phyloP scores from a whole-genome alignment of 2,329 filamentous ascomycete genomes.

The Mollisia scopiformis region DNA sequence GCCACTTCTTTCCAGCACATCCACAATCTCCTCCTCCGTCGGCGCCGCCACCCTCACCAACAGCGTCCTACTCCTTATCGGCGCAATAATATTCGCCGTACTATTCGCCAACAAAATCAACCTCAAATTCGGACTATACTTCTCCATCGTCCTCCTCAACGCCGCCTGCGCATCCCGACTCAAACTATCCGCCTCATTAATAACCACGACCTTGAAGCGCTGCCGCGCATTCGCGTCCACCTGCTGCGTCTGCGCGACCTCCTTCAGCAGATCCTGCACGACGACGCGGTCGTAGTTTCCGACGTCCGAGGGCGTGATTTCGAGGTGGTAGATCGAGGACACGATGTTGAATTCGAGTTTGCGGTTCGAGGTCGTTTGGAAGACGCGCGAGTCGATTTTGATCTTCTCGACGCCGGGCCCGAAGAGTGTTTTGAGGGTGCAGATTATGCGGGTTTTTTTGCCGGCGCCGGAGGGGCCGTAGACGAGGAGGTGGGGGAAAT shows the following conservation, averaged over 20 bases:
- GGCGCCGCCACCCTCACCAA: constrained; percentile 91
- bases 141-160: constrained; percentile 95
- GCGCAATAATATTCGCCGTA: constrained; percentile 98
- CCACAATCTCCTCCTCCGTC: constrained; percentile 80
- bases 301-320: constrained; percentile 97
- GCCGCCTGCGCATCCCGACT: constrained; percentile 95
- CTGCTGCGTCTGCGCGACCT: constrained; percentile 98
- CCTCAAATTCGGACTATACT: constrained; percentile 93
- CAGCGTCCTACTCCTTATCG: constrained; percentile 89
- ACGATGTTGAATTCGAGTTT: constrained; percentile 99
- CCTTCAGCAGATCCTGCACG: constrained; percentile 92
- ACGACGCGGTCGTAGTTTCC: constrained; percentile 96
- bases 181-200: constrained; percentile 97
- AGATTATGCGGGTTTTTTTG: constrained; percentile 96
- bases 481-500: constrained; percentile 96
- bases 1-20: constrained; percentile 70
- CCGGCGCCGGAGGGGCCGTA: constrained; percentile 96
- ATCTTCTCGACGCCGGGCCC: constrained; percentile 99
- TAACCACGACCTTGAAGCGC: constrained; percentile 97
- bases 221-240: constrained; percentile 92
- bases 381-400: constrained; percentile 96
- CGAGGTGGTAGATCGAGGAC: constrained; percentile 93
- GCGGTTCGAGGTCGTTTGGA: constrained; percentile 92
- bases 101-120: constrained; percentile 93
- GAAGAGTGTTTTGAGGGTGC: constrained; percentile 92